Conservation (phyloP, 163 green algal species). For the Picocystis sp. region DNA sequence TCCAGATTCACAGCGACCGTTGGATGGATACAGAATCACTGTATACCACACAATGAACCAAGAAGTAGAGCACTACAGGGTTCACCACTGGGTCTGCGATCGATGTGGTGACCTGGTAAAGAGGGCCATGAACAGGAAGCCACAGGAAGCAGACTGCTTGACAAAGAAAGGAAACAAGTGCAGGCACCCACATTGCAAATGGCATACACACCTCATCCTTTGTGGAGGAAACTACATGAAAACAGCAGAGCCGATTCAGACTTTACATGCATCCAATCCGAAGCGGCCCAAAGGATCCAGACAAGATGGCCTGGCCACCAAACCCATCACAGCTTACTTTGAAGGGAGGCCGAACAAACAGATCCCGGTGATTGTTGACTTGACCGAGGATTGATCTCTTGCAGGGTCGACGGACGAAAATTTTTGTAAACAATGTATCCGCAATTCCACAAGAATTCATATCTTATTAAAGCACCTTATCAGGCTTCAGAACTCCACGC, state of each 20-base stretch:
- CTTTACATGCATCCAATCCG: too few species aligned
- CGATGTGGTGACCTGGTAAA: slow-evolving; percentile 35
- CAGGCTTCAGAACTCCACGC: too few species aligned
- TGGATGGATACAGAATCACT: slow-evolving; percentile 52
- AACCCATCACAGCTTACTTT: too few species aligned
- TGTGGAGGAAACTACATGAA: slow-evolving; percentile 35
- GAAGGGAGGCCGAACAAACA: too few species aligned
- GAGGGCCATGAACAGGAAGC: slow-evolving; percentile 49
- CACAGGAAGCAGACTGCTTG: slow-evolving; percentile 57
- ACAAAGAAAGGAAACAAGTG: slow-evolving; percentile 14
- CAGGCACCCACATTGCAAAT: slow-evolving; percentile 21
- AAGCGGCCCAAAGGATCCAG: too few species aligned
- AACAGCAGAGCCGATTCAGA: slow-evolving; percentile 1
- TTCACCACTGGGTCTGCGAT: slow-evolving; percentile 51
- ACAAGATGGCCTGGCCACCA: too few species aligned
- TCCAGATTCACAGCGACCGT: slow-evolving; percentile 40
- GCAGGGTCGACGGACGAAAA: too few species aligned
- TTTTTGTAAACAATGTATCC: too few species aligned
- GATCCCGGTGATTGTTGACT: too few species aligned
- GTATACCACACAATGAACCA: slow-evolving; percentile 47
- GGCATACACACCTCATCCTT: slow-evolving; percentile 23
- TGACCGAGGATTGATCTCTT: too few species aligned
- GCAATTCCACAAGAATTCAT: too few species aligned
- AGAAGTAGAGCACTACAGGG: slow-evolving; percentile 49
- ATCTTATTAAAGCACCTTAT: too few species aligned